Conservation (phyloP, 106 monocot genomes). For the Allium sativum region DNA sequence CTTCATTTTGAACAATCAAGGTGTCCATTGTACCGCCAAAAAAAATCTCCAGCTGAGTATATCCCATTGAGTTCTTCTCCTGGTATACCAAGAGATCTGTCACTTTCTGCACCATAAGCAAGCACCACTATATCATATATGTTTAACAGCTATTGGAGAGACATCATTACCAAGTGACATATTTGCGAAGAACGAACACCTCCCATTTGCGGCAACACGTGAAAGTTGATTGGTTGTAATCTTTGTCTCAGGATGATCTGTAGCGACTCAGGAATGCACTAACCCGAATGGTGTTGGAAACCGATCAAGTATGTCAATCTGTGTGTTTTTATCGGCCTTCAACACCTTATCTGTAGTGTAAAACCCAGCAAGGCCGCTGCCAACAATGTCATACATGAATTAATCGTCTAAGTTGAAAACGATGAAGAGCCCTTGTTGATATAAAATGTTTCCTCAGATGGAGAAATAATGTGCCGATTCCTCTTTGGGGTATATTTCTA, state of each 20-base stretch:
- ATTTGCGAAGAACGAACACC: conserved; percentile 91
- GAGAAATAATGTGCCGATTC: no score
- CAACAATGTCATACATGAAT: no score
- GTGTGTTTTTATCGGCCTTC: conserved; percentile 54
- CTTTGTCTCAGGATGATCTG: conserved; percentile 98
- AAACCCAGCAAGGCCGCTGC: no score
- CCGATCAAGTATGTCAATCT: conserved; percentile 81
- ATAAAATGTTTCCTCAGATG: no score
- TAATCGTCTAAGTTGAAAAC: no score
- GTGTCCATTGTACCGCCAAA: conserved; percentile 99
- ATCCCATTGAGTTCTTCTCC: conserved; percentile 72
- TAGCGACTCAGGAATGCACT: conserved; percentile 90
- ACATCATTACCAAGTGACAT: conserved; percentile 54
- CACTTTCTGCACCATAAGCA: conserved; percentile 98
- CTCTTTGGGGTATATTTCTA: no score
- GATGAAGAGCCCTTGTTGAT: no score
- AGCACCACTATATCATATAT: conserved; percentile 90
- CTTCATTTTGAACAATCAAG: conserved; percentile 57
- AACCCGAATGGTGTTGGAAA: conserved; percentile 89
- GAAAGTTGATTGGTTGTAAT: conserved; percentile 92
- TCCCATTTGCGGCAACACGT: conserved; percentile 62
- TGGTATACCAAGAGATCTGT: conserved; percentile 60
- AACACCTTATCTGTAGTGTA: conserved; percentile 10
- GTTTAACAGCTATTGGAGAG: conserved; percentile 59
- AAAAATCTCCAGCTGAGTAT: conserved; percentile 83